Conservation (phyloP, 139 green algal species). For the Ostreobium quekettii region DNA sequence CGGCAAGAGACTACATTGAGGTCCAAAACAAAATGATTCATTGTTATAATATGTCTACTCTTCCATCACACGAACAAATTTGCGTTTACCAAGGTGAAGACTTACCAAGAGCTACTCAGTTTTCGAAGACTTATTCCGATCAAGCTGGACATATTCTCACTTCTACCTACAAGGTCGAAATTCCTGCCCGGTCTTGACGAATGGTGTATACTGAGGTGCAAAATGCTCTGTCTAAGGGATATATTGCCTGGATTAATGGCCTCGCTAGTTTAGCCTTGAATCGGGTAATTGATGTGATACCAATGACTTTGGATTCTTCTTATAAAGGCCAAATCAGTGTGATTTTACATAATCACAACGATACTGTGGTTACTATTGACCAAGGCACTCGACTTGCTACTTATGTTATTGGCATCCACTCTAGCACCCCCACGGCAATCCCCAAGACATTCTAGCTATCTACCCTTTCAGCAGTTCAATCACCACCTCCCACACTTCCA, state of each 20-base stretch:
- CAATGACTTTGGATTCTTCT: background rate
- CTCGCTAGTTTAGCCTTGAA: background rate
- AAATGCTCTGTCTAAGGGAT: background rate
- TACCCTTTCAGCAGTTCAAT: no score
- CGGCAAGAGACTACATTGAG: background rate
- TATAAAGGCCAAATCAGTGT: conserved; percentile 1
- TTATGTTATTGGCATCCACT: background rate
- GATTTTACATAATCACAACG: conserved; percentile 2
- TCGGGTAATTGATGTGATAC: background rate
- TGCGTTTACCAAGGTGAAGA: background rate
- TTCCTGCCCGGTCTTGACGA: background rate
- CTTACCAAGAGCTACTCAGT: background rate
- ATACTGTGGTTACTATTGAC: background rate
- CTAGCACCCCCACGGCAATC: background rate
- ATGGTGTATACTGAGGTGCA: conserved; percentile 2
- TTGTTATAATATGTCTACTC: background rate
- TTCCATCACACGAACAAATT: background rate
- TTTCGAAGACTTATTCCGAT: background rate
- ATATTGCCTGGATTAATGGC: background rate
- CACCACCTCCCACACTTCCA: no score
- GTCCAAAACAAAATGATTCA: background rate
- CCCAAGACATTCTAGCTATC: no score
- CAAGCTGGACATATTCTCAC: background rate
- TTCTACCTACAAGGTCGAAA: background rate
- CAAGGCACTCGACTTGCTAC: conserved; percentile 1